A percentile compares a stretch with the other conserved stretches of the same genome.
Conservation (phyloP, 768 basidiomycete genomes). For the Russula griseocarnosa region DNA sequence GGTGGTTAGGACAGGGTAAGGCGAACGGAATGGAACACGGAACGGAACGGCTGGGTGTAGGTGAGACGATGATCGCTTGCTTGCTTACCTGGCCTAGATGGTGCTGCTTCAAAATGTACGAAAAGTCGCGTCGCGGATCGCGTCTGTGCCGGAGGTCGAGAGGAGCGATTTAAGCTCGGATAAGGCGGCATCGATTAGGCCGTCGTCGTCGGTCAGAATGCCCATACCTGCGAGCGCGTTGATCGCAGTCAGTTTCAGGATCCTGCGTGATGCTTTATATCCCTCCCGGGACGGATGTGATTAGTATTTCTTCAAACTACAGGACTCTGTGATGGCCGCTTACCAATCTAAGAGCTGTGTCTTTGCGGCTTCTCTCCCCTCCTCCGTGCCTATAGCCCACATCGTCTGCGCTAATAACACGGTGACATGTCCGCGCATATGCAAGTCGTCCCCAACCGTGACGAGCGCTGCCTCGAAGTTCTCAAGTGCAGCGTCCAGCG, state of each 20-base stretch:
- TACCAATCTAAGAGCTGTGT: constrained; percentile 79
- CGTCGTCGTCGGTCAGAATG: constrained; percentile 71
- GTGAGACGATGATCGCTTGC: constrained; percentile 21
- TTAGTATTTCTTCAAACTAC: neutral
- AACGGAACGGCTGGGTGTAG: too few relatives aligned
- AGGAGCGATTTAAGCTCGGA: constrained; percentile 69
- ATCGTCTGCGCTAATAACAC: constrained; percentile 81
- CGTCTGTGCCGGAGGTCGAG: constrained; percentile 58
- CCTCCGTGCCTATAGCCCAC: constrained; percentile 77
- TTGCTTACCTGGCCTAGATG: constrained; percentile 63
- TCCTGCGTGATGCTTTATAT: constrained; percentile 67
- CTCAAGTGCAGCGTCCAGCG: constrained; percentile 58
- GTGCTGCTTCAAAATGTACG: constrained; percentile 68
- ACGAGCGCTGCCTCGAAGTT: constrained; percentile 65
- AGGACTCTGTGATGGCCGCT: constrained; percentile 25
- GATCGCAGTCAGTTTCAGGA: constrained; percentile 73
- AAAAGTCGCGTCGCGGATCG: constrained; percentile 67
- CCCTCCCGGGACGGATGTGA: constrained; percentile 2
- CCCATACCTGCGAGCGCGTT: constrained; percentile 88
- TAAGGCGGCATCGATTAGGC: constrained; percentile 79
- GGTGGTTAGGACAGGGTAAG: neutral
- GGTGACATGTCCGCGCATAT: constrained; percentile 60
- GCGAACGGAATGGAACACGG: too few relatives aligned
- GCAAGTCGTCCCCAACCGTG: constrained; percentile 45
- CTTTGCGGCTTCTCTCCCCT: constrained; percentile 74